These are phyloP conservation scores for Catunica adiposa DNA, from an alignment of 2,329 filamentous ascomycete genomes.

Conservation along the genomic window DNA sequence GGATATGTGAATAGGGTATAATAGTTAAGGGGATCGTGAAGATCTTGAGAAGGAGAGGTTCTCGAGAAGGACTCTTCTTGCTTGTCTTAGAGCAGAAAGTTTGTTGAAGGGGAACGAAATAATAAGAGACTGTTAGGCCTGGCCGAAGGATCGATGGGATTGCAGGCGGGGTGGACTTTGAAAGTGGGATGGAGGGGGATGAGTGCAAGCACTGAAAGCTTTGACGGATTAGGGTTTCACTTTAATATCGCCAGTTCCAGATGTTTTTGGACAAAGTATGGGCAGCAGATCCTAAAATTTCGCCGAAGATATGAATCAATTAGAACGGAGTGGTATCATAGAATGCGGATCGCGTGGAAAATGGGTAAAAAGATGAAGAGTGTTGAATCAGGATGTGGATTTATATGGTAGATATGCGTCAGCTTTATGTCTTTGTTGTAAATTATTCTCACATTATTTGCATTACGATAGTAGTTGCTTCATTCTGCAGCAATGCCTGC, in stretches of 20 bases:
- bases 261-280: background rate
- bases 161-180: slow-evolving; percentile 4
- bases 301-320: too few species aligned
- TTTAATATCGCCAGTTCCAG: background rate
- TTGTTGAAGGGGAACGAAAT: slow-evolving; percentile 8
- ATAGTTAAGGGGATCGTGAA: slow-evolving; percentile 4
- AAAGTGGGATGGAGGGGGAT: slow-evolving; percentile 1
- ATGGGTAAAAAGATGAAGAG: background rate
- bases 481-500: background rate
- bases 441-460: background rate
- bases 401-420: background rate
- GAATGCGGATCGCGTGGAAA: too few species aligned
- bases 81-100: slow-evolving; percentile 4
- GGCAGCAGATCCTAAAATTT: background rate
- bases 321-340: too few species aligned
- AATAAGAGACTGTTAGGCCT: slow-evolving; percentile 10
- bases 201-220: background rate
- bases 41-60: slow-evolving; percentile 7
- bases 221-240: background rate
- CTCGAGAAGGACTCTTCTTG: slow-evolving; percentile 11
- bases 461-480: background rate
- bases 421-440: background rate
- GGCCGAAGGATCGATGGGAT: slow-evolving; percentile 11
- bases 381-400: background rate
- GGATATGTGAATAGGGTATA: slow-evolving; percentile 5